A percentile compares a stretch with the other conserved stretches of the same genome.
These are phyloP conservation scores for Phyllosticta citribraziliensis DNA, from an alignment of 2,329 filamentous ascomycete species.

Conservation along the genomic window DNA sequence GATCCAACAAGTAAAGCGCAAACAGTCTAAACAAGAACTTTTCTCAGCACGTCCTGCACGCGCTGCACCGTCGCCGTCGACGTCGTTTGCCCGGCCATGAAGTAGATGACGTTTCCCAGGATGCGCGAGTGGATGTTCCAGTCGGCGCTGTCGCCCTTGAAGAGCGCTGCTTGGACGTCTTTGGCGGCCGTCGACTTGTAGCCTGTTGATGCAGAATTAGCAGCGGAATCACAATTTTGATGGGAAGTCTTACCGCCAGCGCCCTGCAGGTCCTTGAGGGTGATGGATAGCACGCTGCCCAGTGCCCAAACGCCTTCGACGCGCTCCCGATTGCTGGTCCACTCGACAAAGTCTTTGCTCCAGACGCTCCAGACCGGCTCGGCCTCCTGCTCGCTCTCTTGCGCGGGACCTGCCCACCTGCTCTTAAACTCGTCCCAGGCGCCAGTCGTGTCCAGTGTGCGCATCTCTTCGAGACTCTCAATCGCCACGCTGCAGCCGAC, in stretches of 20 bases:
- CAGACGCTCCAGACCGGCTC: constrained; percentile 1
- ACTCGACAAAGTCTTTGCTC: neutral
- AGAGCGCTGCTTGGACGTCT: constrained; percentile 41
- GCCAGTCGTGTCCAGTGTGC: constrained; percentile 45
- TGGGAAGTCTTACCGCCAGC: constrained; percentile 26
- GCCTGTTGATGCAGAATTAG: constrained; percentile 24
- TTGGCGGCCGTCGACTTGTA: constrained; percentile 49
- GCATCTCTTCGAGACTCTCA: constrained; percentile 53
- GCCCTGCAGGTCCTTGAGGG: constrained; percentile 40
- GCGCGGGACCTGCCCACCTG: constrained; percentile 32
- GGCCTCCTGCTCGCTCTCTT: neutral
- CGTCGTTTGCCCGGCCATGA: constrained; percentile 44
- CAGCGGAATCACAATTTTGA: neutral
- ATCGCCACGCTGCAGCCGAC: constrained; percentile 71
- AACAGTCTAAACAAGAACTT: neutral
- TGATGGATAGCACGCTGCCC: constrained; percentile 64
- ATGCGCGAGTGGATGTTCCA: constrained; percentile 49
- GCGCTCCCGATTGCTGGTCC: neutral
- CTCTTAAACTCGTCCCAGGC: constrained; percentile 48
- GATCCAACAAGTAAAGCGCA: too few relatives aligned
- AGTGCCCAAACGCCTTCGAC: constrained; percentile 63
- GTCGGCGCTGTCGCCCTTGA: constrained; percentile 32
- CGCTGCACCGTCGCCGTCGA: neutral
- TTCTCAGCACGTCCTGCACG: neutral
- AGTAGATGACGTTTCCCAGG: constrained; percentile 50